These are phyloP conservation scores for Aegle marmelos DNA, from an alignment of 345 rosid genomes.

Conservation along the genomic window DNA sequence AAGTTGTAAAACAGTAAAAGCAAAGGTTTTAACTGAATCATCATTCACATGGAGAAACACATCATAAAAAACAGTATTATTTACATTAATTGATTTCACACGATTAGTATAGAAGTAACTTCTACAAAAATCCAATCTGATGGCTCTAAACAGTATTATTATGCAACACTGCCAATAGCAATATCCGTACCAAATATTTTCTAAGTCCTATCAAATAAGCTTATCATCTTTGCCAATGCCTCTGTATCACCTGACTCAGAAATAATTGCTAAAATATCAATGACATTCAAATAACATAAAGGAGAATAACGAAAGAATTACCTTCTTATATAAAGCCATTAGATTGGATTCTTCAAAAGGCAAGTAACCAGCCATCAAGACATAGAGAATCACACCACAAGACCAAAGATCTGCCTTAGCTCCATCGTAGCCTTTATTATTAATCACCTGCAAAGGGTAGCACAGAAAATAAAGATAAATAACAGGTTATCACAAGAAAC, in stretches of 20 bases:
- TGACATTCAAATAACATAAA: neutral
- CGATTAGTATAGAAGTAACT: neutral
- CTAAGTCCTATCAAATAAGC: neutral
- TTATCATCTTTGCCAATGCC: neutral
- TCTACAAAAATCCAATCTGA: neutral
- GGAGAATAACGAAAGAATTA: conserved; percentile 14
- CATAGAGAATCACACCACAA: conserved; percentile 96
- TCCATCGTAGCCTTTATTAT: conserved; percentile 96
- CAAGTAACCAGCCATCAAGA: conserved; percentile 95
- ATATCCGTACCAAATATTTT: neutral
- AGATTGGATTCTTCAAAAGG: conserved; percentile 96
- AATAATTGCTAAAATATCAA: neutral
- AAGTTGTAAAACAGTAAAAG: neutral
- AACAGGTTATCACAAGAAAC: neutral
- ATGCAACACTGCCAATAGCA: neutral
- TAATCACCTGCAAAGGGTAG: conserved; percentile 61
- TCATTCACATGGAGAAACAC: neutral
- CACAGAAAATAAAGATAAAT: conserved; percentile 10
- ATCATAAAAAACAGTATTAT: neutral
- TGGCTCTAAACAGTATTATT: too few relatives aligned
- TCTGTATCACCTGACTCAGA: neutral
- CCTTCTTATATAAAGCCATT: conserved; percentile 80
- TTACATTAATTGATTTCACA: neutral
- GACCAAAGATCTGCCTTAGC: conserved; percentile 99
- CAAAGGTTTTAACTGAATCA: neutral